These are phyloP conservation scores for Trichoderma sp. DNA, from an alignment of 2,329 filamentous ascomycete genomes.

Conservation along the genomic window DNA sequence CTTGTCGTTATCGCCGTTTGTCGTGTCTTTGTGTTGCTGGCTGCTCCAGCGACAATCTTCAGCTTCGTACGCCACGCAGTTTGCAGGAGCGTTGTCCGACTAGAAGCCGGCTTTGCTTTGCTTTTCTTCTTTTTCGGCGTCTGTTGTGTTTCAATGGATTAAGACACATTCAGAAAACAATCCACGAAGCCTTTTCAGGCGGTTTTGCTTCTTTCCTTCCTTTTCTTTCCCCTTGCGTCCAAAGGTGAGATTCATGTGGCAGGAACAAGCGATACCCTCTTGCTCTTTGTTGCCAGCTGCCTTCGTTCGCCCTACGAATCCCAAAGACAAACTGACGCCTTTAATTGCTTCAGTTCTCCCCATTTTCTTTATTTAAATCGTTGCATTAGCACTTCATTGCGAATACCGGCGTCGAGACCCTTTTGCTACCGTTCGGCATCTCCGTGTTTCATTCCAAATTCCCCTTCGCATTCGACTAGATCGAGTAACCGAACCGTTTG, in stretches of 20 bases:
- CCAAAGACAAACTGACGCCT: background rate
- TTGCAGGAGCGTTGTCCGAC: background rate
- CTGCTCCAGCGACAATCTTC: slow-evolving; percentile 6
- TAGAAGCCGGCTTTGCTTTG: background rate
- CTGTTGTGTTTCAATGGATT: slow-evolving; percentile 9
- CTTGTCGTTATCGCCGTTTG: slow-evolving; percentile 3
- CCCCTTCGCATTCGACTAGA: background rate
- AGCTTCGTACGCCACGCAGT: slow-evolving; percentile 1
- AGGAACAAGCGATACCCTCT: background rate
- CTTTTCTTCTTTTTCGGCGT: background rate
- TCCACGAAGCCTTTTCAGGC: slow-evolving; percentile 1
- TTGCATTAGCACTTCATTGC: background rate
- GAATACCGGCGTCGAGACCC: background rate
- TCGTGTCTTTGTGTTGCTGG: background rate
- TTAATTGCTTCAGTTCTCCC: background rate
- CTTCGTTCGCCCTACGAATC: background rate
- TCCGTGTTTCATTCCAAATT: slow-evolving; percentile 1
- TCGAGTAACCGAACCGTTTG: background rate
- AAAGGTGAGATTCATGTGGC: slow-evolving; percentile 18
- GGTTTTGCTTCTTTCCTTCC: slow-evolving; percentile 15
- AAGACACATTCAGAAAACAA: background rate
- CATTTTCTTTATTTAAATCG: background rate
- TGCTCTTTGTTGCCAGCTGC: background rate
- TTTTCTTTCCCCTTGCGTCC: slow-evolving; percentile 9
- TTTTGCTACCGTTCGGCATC: background rate